Percentiles rank a stretch among this genome's conserved stretches.
These are phyloP conservation scores for Lobosporangium transversale DNA, from an alignment of 192 early-diverging fungal species.

Conservation along the genomic window DNA sequence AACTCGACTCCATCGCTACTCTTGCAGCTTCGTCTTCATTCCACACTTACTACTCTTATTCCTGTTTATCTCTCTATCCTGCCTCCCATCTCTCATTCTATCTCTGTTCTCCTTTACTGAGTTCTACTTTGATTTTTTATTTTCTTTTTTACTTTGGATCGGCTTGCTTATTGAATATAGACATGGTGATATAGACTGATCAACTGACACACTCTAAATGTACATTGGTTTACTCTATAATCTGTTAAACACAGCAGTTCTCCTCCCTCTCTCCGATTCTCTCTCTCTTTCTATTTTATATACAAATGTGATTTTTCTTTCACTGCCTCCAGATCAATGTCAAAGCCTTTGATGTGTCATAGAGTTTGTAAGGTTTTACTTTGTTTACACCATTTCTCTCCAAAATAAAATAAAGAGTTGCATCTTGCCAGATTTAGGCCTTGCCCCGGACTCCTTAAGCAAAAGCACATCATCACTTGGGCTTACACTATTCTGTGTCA, in stretches of 20 bases:
- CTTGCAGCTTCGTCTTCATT: neutral
- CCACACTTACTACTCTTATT: neutral
- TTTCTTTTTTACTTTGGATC: no score
- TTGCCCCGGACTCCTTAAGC: conserved; percentile 52
- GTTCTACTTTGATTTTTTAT: no score
- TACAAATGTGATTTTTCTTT: neutral
- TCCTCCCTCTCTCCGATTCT: neutral
- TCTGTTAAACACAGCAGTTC: neutral
- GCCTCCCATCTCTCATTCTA: neutral
- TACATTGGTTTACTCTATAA: no score
- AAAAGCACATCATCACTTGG: neutral
- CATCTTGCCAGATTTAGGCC: conserved; percentile 33
- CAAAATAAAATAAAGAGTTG: no score
- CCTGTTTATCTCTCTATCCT: neutral
- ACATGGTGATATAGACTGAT: no score
- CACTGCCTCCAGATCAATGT: neutral
- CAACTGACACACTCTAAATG: no score
- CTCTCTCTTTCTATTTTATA: neutral
- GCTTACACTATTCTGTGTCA: neutral
- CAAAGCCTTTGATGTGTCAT: neutral
- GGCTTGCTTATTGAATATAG: no score
- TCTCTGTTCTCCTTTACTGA: neutral
- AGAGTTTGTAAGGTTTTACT: neutral
- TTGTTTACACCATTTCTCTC: neutral
- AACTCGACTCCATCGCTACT: neutral